Base-by-base conservation (phyloP, 257 asterid species). In the Henckelia pumila region DNA sequence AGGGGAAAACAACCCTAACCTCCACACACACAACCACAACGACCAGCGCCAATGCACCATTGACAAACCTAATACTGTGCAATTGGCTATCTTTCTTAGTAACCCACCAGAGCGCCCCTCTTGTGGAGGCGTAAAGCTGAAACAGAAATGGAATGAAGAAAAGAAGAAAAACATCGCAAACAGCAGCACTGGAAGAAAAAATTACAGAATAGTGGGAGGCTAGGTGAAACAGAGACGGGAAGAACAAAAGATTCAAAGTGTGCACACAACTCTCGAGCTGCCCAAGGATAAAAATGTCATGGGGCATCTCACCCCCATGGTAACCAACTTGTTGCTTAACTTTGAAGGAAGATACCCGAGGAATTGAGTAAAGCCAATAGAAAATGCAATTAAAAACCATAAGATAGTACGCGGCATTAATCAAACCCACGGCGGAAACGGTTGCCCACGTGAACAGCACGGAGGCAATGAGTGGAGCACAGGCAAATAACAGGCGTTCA, bases 81-180 rank as follows among this genome's bases (percentile, higher is more conserved):
- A 94, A 56, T 86, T 94, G 89, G 71, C 74, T 73, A 64, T 91
- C 96, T 40, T 84, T 88, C 85, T 87, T 94, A 8, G 90, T 91
- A 74, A 94, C 82, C 99, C 99, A 94, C 99, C 99, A 88, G 74
- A 94, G 75, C 0, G 96, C 97, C 69, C 99, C 97, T 78, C 93
- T 85, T 0, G 95, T 86, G 16, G 99, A 94, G 11, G 97, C 95
- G 53, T 88, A 91, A 6, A 94, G 92, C 86, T 94, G 99, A 73
- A 91, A 81, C 74, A 94, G 66, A 74, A 88, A 87, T 13, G 99
- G 99, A 32, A 87, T 23, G 72, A 87, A 94, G 84, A 94, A 94
- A 44, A 94, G 96, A 40, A 94, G 89, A 57, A 91, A 84, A 85
- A 83, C 68, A 76, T 94, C 99, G 68, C 89, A 84, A 68, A 88